These are phyloP conservation scores for Heterobasidion irregulare DNA, from an alignment of 1,284 basidiomycete species.

Conservation along the genomic window DNA sequence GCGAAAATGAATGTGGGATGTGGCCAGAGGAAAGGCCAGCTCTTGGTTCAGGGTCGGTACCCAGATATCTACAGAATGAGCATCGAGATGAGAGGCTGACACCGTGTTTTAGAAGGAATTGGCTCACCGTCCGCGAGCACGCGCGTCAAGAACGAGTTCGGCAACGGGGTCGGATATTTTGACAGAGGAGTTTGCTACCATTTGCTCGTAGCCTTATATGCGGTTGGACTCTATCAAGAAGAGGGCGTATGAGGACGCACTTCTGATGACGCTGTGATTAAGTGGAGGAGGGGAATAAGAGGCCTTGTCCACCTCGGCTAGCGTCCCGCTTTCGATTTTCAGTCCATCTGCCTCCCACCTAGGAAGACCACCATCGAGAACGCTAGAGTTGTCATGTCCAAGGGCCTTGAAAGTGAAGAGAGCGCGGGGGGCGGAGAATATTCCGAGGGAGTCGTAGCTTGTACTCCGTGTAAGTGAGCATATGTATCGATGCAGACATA, in stretches of 20 bases:
- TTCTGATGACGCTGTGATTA: slow-evolving; percentile 44
- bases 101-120: background rate
- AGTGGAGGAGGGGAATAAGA: slow-evolving; percentile 50
- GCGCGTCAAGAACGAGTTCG: slow-evolving; percentile 84
- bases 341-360: slow-evolving; percentile 73
- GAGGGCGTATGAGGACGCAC: slow-evolving; percentile 32
- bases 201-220: slow-evolving; percentile 71
- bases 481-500: slow-evolving; percentile 3
- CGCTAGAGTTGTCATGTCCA: slow-evolving; percentile 77
- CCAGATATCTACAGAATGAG: slow-evolving; percentile 50
- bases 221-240: slow-evolving; percentile 11
- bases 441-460: slow-evolving; percentile 81
- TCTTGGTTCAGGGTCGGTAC: slow-evolving; percentile 84
- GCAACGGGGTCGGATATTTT: slow-evolving; percentile 35
- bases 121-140: slow-evolving; percentile 64
- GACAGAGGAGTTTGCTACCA: slow-evolving; percentile 63
- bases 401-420: slow-evolving; percentile 90
- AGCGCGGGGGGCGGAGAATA: slow-evolving; percentile 87
- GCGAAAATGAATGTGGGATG: slow-evolving; percentile 80
- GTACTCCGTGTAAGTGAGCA: background rate
- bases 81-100: background rate
- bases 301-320: slow-evolving; percentile 18
- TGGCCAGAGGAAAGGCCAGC: slow-evolving; percentile 86
- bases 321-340: slow-evolving; percentile 46
- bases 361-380: slow-evolving; percentile 86